phyloP scores from a whole-genome alignment of 2,329 filamentous ascomycete genomes.

The Sporothrix phasma region DNA sequence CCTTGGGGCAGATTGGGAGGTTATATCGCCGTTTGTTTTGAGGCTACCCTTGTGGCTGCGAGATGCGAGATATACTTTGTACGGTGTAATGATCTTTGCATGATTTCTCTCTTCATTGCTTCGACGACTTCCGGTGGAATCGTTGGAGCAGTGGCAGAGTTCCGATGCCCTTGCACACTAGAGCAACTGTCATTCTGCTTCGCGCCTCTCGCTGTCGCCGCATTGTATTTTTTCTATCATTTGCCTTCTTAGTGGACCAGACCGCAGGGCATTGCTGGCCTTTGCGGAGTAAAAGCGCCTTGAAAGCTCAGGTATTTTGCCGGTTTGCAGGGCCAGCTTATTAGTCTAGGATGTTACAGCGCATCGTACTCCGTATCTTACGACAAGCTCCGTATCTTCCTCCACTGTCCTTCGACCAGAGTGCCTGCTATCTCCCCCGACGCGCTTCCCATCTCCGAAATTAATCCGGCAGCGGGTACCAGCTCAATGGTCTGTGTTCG shows the following conservation, averaged over 20 bases:
- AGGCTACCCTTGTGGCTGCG: too few relatives aligned
- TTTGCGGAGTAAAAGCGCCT: neutral
- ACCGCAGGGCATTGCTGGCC: neutral
- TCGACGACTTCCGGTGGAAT: conserved; percentile 3
- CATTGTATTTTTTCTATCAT: neutral
- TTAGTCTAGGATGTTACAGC: neutral
- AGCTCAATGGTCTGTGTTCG: too few relatives aligned
- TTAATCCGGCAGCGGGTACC: conserved; percentile 3
- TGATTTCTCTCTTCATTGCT: neutral
- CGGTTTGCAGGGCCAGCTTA: neutral
- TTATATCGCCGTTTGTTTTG: too few relatives aligned
- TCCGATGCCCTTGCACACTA: neutral
- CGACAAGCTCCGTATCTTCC: too few relatives aligned
- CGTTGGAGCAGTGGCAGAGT: neutral
- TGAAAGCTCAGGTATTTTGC: neutral
- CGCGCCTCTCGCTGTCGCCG: neutral
- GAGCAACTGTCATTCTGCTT: neutral
- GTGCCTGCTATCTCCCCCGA: neutral
- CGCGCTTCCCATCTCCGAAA: neutral
- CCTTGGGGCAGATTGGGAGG: too few relatives aligned
- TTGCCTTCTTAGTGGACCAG: neutral
- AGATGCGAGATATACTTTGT: too few relatives aligned
- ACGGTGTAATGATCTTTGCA: neutral
- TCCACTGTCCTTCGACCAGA: neutral
- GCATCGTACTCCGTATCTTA: too few relatives aligned